A percentile compares a stretch with the other conserved stretches of the same genome.
Evolutionary conservation across 2,329 filamentous ascomycete genomes (phyloP).

Genomic region (Niveomyces coronatus): DNA sequence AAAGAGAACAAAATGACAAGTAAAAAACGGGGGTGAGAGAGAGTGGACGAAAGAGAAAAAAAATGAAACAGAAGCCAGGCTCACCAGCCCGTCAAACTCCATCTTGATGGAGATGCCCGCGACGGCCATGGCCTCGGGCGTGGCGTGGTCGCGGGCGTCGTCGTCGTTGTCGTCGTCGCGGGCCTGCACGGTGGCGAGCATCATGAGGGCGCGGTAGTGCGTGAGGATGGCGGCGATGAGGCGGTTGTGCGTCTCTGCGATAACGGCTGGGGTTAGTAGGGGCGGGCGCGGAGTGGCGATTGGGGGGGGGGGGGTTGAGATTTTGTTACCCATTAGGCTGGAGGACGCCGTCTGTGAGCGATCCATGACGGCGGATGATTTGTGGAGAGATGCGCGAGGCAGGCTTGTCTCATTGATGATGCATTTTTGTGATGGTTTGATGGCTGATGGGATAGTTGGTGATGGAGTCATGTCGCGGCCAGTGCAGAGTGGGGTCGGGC

Average conservation of each 20-base stretch:
- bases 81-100: slow-evolving; percentile 33
- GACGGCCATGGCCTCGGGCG: slow-evolving; percentile 31
- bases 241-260: slow-evolving; percentile 32
- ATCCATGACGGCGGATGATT: slow-evolving; percentile 20
- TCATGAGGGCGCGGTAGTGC: slow-evolving; percentile 32
- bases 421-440: too few relatives aligned
- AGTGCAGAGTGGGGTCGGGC: too few relatives aligned
- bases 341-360: slow-evolving; percentile 21
- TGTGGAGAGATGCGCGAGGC: too few relatives aligned
- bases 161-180: slow-evolving; percentile 27
- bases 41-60: not conserved
- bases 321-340: slow-evolving; percentile 26
- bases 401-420: too few relatives aligned
- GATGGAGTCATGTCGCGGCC: too few relatives aligned
- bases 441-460: too few relatives aligned
- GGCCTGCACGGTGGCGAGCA: slow-evolving; percentile 32
- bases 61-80: not conserved
- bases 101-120: slow-evolving; percentile 34
- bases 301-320: not conserved
- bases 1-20: rapidly evolving
- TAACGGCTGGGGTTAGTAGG: not conserved
- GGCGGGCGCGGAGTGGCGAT: not conserved
- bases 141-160: slow-evolving; percentile 27
- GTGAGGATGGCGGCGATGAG: slow-evolving; percentile 35
- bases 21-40: not conserved